These are phyloP conservation scores for Streptanthus diversifolius DNA, from an alignment of 345 rosid species.

Conservation along the genomic window DNA sequence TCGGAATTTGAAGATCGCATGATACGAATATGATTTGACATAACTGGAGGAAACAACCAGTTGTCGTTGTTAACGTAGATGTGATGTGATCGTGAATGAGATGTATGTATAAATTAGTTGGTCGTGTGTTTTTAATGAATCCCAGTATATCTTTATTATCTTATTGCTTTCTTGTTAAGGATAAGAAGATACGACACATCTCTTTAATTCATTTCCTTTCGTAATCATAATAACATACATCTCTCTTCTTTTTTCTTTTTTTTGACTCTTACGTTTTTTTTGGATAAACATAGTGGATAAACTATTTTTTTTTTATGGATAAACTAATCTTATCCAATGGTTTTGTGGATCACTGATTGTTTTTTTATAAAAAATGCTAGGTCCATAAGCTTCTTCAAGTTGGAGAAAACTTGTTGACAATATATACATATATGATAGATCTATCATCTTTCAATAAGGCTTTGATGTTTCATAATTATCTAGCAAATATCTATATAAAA, in stretches of 20 bases:
- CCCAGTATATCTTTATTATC: slow-evolving; percentile 26
- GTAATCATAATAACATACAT: slow-evolving; percentile 3
- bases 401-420: background rate
- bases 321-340: slow-evolving; percentile 9
- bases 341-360: background rate
- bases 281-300: background rate
- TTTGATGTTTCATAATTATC: background rate
- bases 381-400: background rate
- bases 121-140: slow-evolving; percentile 21
- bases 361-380: background rate
- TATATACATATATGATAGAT: background rate
- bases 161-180: slow-evolving; percentile 20
- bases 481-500: background rate
- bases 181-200: slow-evolving; percentile 16
- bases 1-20: background rate
- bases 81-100: slow-evolving; percentile 14
- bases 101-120: background rate
- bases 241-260: background rate
- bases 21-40: background rate
- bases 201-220: slow-evolving; percentile 11
- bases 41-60: background rate
- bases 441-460: background rate
- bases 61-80: slow-evolving; percentile 6
- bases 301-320: background rate
- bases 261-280: background rate